phyloP scores from a whole-genome alignment of 176 grass and related monocot genomes.

The Oryza coarctata region DNA sequence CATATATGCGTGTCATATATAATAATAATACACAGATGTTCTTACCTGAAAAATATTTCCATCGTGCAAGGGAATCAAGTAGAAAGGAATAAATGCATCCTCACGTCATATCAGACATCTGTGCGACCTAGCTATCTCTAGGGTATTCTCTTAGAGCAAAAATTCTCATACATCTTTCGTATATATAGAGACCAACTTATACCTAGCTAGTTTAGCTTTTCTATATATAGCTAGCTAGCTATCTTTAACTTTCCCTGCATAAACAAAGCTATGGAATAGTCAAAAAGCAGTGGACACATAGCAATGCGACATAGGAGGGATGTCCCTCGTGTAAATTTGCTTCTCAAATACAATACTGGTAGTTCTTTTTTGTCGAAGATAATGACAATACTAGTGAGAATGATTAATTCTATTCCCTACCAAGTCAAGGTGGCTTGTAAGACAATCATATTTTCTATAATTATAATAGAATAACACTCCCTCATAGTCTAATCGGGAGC shows the following conservation, averaged over 20 bases:
- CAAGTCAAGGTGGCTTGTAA: no score
- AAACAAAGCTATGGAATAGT: constrained; percentile 3
- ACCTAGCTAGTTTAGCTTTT: neutral
- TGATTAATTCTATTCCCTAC: no score
- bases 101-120: neutral
- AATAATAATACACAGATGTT: neutral
- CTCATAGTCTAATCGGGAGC: no score
- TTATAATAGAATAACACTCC: no score
- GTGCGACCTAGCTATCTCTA: neutral
- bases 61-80: constrained; percentile 4
- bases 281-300: neutral
- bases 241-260: neutral
- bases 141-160: neutral
- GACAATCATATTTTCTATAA: no score
- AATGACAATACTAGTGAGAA: no score
- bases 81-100: neutral
- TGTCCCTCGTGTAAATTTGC: neutral
- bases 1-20: neutral
- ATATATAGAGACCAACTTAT: neutral
- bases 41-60: neutral
- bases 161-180: constrained; percentile 6
- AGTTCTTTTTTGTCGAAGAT: no score
- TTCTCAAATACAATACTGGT: neutral
- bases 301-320: neutral
- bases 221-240: neutral